phyloP scores from a whole-genome alignment of 2,329 filamentous ascomycete genomes.

The Microsporum ferrugineum region DNA sequence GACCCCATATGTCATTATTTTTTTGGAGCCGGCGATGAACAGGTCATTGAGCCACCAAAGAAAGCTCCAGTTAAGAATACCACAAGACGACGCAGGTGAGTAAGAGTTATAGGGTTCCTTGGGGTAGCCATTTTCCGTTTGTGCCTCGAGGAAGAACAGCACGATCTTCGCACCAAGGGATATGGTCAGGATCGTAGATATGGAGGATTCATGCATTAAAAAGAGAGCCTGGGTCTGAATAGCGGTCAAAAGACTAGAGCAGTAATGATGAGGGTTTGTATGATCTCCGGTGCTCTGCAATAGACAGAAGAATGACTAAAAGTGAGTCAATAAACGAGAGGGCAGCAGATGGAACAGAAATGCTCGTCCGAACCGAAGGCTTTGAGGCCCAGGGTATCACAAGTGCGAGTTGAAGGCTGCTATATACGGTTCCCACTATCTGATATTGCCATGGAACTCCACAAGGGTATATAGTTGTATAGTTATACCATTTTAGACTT shows the following conservation, averaged over 20 bases:
- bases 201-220: conserved; percentile 8
- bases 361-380: background rate
- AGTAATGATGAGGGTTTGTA: conserved; percentile 33
- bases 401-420: conserved; percentile 18
- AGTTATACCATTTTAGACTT: conserved; percentile 1
- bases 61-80: conserved; percentile 24
- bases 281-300: conserved; percentile 28
- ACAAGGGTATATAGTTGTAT: too few species aligned
- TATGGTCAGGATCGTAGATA: conserved; percentile 14
- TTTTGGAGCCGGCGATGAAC: conserved; percentile 22
- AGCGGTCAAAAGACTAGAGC: conserved; percentile 30
- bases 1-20: conserved; percentile 15
- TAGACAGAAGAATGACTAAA: conserved; percentile 4
- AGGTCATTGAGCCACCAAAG: conserved; percentile 29
- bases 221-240: conserved; percentile 29
- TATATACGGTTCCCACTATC: conserved; percentile 9
- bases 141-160: conserved; percentile 18
- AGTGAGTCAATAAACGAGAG: conserved; percentile 5
- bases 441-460: background rate
- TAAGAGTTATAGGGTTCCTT: conserved; percentile 14
- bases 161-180: conserved; percentile 13
- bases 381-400: conserved; percentile 12
- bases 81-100: conserved; percentile 25
- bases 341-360: conserved; percentile 4
- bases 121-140: conserved; percentile 18